A percentile compares a stretch with the other conserved stretches of the same genome.
Evolutionary conservation across 2,329 filamentous ascomycete species (phyloP).

Genomic region (Monosporascus cannonballus): DNA sequence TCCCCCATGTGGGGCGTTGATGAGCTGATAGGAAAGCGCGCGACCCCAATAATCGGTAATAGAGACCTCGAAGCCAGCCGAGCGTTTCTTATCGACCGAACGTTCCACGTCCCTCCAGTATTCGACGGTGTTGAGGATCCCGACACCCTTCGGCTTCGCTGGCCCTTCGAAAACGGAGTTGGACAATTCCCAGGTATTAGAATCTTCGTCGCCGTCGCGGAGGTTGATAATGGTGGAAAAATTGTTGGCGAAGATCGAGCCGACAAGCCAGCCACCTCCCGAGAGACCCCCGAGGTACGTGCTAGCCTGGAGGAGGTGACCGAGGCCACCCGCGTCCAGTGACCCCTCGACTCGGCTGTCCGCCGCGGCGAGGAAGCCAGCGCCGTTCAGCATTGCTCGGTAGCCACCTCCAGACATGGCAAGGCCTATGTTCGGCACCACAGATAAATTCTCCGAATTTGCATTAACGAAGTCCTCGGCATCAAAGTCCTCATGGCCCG

Average conservation of each 20-base stretch:
- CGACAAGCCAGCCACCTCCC: conserved; percentile 71
- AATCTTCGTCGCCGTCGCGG: conserved; percentile 22
- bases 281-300: conserved; percentile 71
- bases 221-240: conserved; percentile 54
- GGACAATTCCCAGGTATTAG: conserved; percentile 30
- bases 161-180: conserved; percentile 29
- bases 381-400: conserved; percentile 64
- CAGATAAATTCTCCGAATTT: conserved; percentile 58
- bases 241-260: conserved; percentile 69
- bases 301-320: conserved; percentile 60
- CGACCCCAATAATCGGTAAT: conserved; percentile 73
- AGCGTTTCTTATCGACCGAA: conserved; percentile 53
- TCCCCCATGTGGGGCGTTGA: conserved; percentile 61
- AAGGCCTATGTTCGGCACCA: conserved; percentile 48
- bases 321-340: conserved; percentile 55
- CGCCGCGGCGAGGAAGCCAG: conserved; percentile 62
- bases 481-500: conserved; percentile 67
- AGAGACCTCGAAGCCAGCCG: conserved; percentile 58
- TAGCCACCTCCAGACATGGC: conserved; percentile 69
- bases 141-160: conserved; percentile 17
- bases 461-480: conserved; percentile 57
- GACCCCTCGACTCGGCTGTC: conserved; percentile 58
- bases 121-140: conserved; percentile 20
- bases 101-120: conserved; percentile 59
- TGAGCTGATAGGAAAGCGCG: conserved; percentile 63